Evolutionary conservation across 2,329 filamentous ascomycete species (phyloP).

Genomic region (Metarhizium guizhouense): DNA sequence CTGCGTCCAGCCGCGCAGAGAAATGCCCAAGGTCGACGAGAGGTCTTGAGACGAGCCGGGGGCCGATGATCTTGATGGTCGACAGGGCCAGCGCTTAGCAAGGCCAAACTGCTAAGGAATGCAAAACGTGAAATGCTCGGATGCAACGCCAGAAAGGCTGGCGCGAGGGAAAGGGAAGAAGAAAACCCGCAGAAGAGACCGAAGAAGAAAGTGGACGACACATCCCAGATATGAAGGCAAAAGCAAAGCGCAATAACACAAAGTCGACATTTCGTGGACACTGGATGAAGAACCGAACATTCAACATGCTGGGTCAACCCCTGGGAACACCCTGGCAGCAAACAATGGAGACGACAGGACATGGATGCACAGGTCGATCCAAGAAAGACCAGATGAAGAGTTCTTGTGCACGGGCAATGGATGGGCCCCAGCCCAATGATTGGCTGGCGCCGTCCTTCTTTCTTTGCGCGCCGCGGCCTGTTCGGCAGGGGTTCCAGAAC

Average conservation of each 20-base stretch:
- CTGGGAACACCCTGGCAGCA: background rate
- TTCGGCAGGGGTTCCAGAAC: too few relatives aligned
- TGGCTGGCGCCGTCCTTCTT: too few relatives aligned
- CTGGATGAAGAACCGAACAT: too few relatives aligned
- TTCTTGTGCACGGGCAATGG: background rate
- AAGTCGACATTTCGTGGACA: too few relatives aligned
- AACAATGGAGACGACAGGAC: background rate
- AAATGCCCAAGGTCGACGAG: conserved; percentile 1
- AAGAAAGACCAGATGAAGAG: background rate
- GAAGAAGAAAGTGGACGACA: background rate
- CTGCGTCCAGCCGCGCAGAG: conserved; percentile 6
- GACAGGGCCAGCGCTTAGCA: background rate
- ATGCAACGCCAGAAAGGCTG: too few relatives aligned
- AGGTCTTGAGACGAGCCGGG: too few relatives aligned
- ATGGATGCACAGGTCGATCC: background rate
- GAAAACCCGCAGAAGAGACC: background rate
- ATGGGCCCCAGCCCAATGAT: too few relatives aligned
- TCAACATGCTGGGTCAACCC: too few relatives aligned
- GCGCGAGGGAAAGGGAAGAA: background rate
- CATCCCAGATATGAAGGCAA: background rate
- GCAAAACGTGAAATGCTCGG: background rate
- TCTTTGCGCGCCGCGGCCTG: too few relatives aligned
- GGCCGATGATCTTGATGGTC: background rate
- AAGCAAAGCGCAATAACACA: background rate
- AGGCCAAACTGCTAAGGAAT: background rate